These are phyloP conservation scores for Priceomyces castillae DNA, from an alignment of 805 yeast species.

Conservation along the genomic window DNA sequence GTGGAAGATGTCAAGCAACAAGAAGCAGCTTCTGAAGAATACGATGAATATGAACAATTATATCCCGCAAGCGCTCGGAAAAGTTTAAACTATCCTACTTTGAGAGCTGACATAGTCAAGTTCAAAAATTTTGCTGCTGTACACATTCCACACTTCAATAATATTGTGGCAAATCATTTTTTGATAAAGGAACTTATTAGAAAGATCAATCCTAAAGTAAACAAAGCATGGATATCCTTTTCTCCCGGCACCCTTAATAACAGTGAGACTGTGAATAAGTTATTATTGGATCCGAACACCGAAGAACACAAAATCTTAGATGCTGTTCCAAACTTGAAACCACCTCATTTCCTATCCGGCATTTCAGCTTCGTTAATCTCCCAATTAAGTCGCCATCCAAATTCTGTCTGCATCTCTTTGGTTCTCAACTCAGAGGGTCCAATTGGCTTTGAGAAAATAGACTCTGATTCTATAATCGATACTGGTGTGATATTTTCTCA, in stretches of 20 bases:
- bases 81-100: conserved; percentile 19
- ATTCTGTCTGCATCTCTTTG: conserved; percentile 16
- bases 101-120: conserved; percentile 21
- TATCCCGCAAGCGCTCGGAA: conserved; percentile 33
- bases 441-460: conserved; percentile 55
- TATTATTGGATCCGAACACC: conserved; percentile 13
- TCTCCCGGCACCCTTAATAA: conserved; percentile 39
- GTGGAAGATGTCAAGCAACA: conserved; percentile 8
- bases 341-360: conserved; percentile 65
- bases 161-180: conserved; percentile 33
- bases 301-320: conserved; percentile 3
- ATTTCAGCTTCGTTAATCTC: conserved; percentile 47
- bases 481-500: conserved; percentile 17
- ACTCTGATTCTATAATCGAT: conserved; percentile 41
- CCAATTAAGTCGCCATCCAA: conserved; percentile 12
- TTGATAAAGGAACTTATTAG: conserved; percentile 23
- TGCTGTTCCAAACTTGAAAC: conserved; percentile 35
- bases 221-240: conserved; percentile 26
- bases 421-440: conserved; percentile 61
- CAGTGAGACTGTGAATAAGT: conserved; percentile 23
- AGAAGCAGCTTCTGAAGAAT: conserved; percentile 23
- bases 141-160: conserved; percentile 34
- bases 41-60: conserved; percentile 51
- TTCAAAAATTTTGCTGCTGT: conserved; percentile 14
- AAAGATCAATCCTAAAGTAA: conserved; percentile 8